Percentiles rank a stretch among this genome's conserved stretches.
Evolutionary conservation across 2,329 filamentous ascomycete species (phyloP).

Genomic region (Anthostomella pinea): DNA sequence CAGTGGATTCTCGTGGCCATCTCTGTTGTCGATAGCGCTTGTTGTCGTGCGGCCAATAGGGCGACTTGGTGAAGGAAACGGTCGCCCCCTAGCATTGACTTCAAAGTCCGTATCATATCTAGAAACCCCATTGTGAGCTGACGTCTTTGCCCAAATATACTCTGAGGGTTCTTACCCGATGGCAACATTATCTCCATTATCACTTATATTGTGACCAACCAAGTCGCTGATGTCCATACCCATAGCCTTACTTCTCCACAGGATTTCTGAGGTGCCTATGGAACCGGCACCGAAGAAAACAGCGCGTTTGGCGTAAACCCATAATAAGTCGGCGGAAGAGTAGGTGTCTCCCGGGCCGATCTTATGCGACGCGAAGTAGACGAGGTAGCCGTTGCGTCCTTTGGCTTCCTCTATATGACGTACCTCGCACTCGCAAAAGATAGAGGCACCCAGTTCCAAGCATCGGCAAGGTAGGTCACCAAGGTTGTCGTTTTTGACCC

Average conservation of each 20-base stretch:
- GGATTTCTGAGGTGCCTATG: slow-evolving; percentile 64
- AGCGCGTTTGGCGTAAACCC: slow-evolving; percentile 63
- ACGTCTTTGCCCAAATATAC: not conserved
- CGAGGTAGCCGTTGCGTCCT: slow-evolving; percentile 53
- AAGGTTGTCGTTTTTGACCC: slow-evolving; percentile 65
- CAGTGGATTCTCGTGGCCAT: slow-evolving; percentile 49
- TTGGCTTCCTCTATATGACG: slow-evolving; percentile 56
- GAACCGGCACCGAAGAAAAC: slow-evolving; percentile 66
- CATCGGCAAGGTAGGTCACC: slow-evolving; percentile 65
- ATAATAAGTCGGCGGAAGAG: slow-evolving; percentile 58
- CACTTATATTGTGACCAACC: slow-evolving; percentile 59
- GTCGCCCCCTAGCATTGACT: slow-evolving; percentile 54
- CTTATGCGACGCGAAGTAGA: slow-evolving; percentile 65
- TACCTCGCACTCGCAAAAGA: slow-evolving; percentile 69
- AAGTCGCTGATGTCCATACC: slow-evolving; percentile 56
- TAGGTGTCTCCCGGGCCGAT: slow-evolving; percentile 53
- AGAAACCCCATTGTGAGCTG: slow-evolving; percentile 19
- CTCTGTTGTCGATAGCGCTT: slow-evolving; percentile 58
- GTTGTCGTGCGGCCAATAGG: slow-evolving; percentile 62
- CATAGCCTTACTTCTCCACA: slow-evolving; percentile 57
- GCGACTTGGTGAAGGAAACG: slow-evolving; percentile 45
- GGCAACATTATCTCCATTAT: slow-evolving; percentile 64
- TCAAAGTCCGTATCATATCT: slow-evolving; percentile 58
- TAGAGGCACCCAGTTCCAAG: slow-evolving; percentile 70
- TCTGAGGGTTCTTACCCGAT: slow-evolving; percentile 50